Conservation (phyloP, 2,329 filamentous ascomycete genomes). For the Sclerotinia nivalis region DNA sequence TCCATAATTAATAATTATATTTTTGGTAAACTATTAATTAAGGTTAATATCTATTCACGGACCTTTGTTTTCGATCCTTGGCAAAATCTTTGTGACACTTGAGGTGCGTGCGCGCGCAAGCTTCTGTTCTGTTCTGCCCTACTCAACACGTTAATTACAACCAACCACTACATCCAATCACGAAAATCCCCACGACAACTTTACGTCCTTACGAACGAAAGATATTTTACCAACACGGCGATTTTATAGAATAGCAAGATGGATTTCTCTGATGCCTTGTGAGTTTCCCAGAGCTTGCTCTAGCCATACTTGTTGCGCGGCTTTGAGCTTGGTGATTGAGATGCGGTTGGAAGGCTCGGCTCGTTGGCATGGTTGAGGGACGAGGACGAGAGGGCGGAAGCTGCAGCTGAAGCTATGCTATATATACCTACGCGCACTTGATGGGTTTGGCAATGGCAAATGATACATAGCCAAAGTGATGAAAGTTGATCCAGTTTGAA, state of each 20-base stretch:
- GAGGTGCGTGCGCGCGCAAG: conserved; percentile 1
- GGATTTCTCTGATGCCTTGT: conserved; percentile 94
- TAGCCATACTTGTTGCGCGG: conserved; percentile 8
- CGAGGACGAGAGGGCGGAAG: neutral
- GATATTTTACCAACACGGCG: neutral
- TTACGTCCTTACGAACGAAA: neutral
- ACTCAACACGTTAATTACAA: conserved; percentile 15
- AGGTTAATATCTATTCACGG: neutral
- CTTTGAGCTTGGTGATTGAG: conserved; percentile 12
- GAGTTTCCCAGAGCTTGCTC: conserved; percentile 46
- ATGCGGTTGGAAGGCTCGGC: conserved; percentile 22
- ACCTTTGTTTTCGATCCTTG: conserved; percentile 10
- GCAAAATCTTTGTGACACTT: conserved; percentile 8
- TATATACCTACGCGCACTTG: neutral
- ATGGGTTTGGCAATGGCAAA: conserved; percentile 7
- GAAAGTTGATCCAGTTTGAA: neutral
- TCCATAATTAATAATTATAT: neutral
- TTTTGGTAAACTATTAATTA: neutral
- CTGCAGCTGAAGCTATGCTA: neutral
- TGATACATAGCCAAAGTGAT: neutral
- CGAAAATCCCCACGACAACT: neutral
- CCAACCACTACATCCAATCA: neutral
- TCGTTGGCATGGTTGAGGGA: neutral
- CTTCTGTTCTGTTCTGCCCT: neutral
- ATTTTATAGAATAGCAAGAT: conserved; percentile 48